Evolutionary conservation across 352 stramenopile genomes (phyloP), one percentile per base, ranked within the genome.

Genomic region (Blastocystis hominis): DNA sequence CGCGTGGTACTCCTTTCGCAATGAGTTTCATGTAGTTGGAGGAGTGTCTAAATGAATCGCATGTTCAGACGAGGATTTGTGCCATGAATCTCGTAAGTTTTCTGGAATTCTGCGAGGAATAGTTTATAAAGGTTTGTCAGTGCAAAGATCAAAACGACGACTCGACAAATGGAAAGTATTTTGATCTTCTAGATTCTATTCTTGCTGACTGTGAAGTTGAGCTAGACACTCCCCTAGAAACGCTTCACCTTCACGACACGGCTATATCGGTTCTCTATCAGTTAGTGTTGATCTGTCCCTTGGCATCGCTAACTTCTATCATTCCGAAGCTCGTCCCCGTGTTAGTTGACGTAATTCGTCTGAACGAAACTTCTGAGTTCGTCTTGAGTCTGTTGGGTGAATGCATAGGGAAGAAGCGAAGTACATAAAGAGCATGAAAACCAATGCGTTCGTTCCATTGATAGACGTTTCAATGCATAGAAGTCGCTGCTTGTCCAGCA

Each of bases 121-220:
- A 80, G 70, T 15, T 80, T n/a, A 62, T 80, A 7, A 80, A 80
- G 40, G 70, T 80, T 6, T 80, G 70, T 62, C 70, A 80, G 50
- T 80, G 30, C 20, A 80, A 62, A 40, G 70, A 80, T 5, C 70
- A 62, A 46, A 46, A 64, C 20, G 70, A 80, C 30, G 70, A 80
- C 63, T 80, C 70, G 7, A 54, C 38, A 15, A 80, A 80, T 80
- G 54, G 70, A 10, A 80, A 64, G 46, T 80, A 80, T n/a, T 80
- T 80, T 62, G 70, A 80, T 20, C 36, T 80, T 24, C 70, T 80
- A 24, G 20, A 20, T 30, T 80, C 46, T 20, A 80, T 80, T 62
- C 70, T 80, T 2, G n/a, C 36, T 10, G 70, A 80, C 44, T 61
- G 10, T 30, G 20, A 40, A 24, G 42, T 10, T 10, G 17, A 44